These are phyloP conservation scores for Chalaropsis thielavioides DNA, from an alignment of 2,329 filamentous ascomycete species.

Conservation along the genomic window DNA sequence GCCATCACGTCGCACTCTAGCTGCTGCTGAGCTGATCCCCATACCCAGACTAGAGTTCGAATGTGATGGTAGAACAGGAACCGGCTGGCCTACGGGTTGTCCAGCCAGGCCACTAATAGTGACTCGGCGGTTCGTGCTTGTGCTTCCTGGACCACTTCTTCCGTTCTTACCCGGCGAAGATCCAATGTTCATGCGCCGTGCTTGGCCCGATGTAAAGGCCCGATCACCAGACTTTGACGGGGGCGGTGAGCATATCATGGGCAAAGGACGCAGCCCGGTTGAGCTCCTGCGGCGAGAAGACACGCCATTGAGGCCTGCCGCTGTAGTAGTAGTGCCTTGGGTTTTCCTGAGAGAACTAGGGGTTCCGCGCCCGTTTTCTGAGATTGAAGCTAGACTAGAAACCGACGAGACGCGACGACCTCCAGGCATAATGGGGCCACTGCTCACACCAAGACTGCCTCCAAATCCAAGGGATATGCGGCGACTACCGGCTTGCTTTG, in stretches of 20 bases:
- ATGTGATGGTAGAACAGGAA: neutral
- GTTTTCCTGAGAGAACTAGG: neutral
- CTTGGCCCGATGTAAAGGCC: conserved; percentile 39
- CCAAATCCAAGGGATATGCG: conserved; percentile 15
- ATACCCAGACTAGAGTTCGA: neutral
- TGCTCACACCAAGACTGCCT: conserved; percentile 1
- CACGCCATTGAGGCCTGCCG: conserved; percentile 22
- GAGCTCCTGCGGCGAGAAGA: conserved; percentile 35
- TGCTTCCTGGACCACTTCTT: conserved; percentile 23
- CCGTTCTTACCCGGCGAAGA: conserved; percentile 24
- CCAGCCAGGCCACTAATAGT: conserved; percentile 26
- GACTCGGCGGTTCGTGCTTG: conserved; percentile 25
- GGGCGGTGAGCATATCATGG: conserved; percentile 38
- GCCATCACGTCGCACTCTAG: neutral
- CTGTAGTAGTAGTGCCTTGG: neutral
- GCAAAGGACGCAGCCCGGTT: conserved; percentile 38
- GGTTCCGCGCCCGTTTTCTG: conserved; percentile 33
- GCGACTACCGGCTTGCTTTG: conserved; percentile 6
- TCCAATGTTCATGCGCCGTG: conserved; percentile 42
- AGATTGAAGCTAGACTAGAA: conserved; percentile 33
- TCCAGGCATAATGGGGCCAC: neutral
- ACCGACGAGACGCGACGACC: conserved; percentile 24
- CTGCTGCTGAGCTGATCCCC: neutral
- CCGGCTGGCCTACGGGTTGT: conserved; percentile 1
- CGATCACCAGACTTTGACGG: conserved; percentile 23